A percentile compares a stretch with the other conserved stretches of the same genome.
These are phyloP conservation scores for Sugiyamaella japonica DNA, from an alignment of 1,139 yeast species.

Conservation along the genomic window DNA sequence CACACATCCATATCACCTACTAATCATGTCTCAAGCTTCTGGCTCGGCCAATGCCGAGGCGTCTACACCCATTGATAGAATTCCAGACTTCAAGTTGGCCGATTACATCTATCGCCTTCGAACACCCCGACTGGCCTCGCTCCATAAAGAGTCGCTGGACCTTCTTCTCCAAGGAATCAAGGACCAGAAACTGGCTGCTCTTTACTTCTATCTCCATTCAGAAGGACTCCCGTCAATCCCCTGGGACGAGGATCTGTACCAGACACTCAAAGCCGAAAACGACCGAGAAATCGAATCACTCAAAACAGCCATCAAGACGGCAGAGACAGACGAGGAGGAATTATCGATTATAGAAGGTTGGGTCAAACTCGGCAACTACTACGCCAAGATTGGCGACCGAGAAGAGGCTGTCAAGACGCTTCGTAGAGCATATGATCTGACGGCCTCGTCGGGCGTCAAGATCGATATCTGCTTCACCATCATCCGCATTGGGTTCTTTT, in stretches of 20 bases:
- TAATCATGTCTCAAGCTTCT: slow-evolving; percentile 14
- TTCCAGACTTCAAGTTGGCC: slow-evolving; percentile 80
- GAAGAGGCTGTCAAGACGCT: slow-evolving; percentile 70
- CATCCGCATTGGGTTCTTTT: slow-evolving; percentile 84
- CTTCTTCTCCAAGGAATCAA: slow-evolving; percentile 57
- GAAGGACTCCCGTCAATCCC: slow-evolving; percentile 46
- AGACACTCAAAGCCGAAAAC: slow-evolving; percentile 54
- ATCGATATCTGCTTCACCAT: slow-evolving; percentile 83
- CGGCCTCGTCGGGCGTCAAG: slow-evolving; percentile 79
- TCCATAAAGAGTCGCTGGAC: slow-evolving; percentile 46
- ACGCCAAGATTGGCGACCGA: slow-evolving; percentile 79
- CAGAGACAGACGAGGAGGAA: slow-evolving; percentile 89
- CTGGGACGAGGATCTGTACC: slow-evolving; percentile 62
- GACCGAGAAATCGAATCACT: slow-evolving; percentile 56
- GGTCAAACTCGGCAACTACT: slow-evolving; percentile 82
- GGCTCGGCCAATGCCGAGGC: slow-evolving; percentile 5
- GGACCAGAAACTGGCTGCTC: slow-evolving; percentile 74
- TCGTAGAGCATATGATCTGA: slow-evolving; percentile 71
- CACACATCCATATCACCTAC: no score
- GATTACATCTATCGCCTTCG: slow-evolving; percentile 70
- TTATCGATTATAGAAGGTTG: slow-evolving; percentile 76
- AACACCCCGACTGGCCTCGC: slow-evolving; percentile 33
- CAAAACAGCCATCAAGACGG: slow-evolving; percentile 63
- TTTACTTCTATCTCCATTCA: slow-evolving; percentile 65
- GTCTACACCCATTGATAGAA: slow-evolving; percentile 30